Evolutionary conservation across 2,329 filamentous ascomycete species (phyloP).

Genomic region (Domatiomyces globalis): DNA sequence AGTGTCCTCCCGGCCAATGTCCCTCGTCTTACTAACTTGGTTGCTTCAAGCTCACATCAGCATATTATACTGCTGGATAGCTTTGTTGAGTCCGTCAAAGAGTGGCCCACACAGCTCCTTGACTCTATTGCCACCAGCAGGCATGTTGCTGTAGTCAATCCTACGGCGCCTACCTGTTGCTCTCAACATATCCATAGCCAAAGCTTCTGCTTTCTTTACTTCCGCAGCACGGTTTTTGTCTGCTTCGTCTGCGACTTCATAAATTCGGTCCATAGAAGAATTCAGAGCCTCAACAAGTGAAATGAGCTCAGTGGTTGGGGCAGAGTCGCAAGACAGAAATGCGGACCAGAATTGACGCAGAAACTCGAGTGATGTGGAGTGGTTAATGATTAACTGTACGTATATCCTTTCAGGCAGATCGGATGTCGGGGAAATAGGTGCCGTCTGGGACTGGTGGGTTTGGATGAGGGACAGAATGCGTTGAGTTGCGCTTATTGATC

Average conservation of each 20-base stretch:
- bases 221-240: conserved; percentile 57
- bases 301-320: conserved; percentile 64
- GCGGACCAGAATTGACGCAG: conserved; percentile 94
- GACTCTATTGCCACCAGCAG: conserved; percentile 64
- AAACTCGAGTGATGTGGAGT: conserved; percentile 89
- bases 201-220: conserved; percentile 52
- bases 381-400: conserved; percentile 56
- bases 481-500: conserved; percentile 46
- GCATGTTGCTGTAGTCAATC: conserved; percentile 53
- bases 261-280: conserved; percentile 63
- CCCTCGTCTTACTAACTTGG: background rate
- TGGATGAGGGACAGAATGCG: conserved; percentile 46
- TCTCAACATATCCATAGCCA: conserved; percentile 56
- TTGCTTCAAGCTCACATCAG: conserved; percentile 30
- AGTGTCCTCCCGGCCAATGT: too few species aligned
- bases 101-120: conserved; percentile 63
- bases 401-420: conserved; percentile 40
- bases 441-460: conserved; percentile 38
- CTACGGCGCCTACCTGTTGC: conserved; percentile 59
- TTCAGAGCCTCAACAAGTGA: conserved; percentile 71
- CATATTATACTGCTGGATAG: conserved; percentile 56
- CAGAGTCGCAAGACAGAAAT: conserved; percentile 75
- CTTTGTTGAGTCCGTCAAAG: conserved; percentile 54
- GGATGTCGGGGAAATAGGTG: conserved; percentile 27
- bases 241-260: conserved; percentile 64